Base-by-base conservation (phyloP, 495 filamentous ascomycete genomes). In the Lasiosphaeria miniovina region DNA sequence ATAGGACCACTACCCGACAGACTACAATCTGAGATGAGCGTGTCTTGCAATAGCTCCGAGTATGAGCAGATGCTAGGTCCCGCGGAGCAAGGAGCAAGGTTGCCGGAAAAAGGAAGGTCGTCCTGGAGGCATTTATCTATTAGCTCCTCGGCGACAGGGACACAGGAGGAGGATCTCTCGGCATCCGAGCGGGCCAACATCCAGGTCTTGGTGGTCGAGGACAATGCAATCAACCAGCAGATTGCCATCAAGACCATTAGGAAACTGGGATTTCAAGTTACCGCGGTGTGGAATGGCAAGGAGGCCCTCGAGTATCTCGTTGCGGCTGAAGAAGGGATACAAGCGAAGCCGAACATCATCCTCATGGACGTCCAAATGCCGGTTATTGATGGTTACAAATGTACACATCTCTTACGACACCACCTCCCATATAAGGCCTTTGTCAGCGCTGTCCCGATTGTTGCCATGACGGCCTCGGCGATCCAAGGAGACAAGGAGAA, bases 341-440 rank as follows among this genome's bases (percentile, higher is more conserved):
- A 80, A 41, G 71, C 75, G 8, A 81, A 75, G 54, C 84, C 88
- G 2, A 83, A 93, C 61, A 86, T 93, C n/a, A 89, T 93, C 50
- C 78, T 93, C 7, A 94, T 95, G 90, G 89, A 95, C 64, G 84
- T 92, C 0, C 88, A 92, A 69, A 92, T 94, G 88, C 88, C 89
- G 4, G 77, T 91, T 14, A 83, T 92, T 59, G 90, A 92, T 61
- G 90, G 90, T 1, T 93, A 93, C 64, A 76, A 80, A 36, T 87
- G 89, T 36, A 91, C 89, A 0, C 85, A 86, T n/a, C 77, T 84
- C 36, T 83, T 94, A 32, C 77, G 90, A 43, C 80, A 83, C 52
- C 79, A 86, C 58, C 55, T 71, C 3, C 84, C 83, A 4, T 86
- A 88, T 63, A 81, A 80, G 51, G 68, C 68, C 12, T 71, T 77